Evolutionary conservation across 306 rosid species (phyloP).

Genomic region (Vigna mungo): DNA sequence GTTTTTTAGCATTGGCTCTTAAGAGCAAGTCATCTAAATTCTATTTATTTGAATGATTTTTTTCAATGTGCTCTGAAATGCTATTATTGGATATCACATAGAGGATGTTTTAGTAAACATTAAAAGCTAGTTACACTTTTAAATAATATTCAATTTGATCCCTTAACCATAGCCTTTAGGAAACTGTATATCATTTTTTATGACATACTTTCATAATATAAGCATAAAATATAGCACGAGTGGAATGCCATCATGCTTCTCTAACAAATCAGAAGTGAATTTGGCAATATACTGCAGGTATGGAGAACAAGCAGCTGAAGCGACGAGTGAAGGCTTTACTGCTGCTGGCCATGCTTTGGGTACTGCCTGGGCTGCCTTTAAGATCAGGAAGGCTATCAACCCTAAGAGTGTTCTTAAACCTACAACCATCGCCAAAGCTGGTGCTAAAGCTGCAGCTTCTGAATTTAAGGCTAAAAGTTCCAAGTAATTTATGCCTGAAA

Average conservation of each 20-base stretch:
- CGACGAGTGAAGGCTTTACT: constrained; percentile 77
- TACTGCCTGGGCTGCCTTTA: constrained; percentile 84
- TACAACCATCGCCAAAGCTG: constrained; percentile 72
- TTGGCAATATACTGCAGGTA: constrained; percentile 63
- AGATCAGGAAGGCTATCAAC: constrained; percentile 81
- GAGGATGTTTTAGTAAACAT: neutral
- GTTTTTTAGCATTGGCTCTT: neutral
- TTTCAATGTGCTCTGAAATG: neutral
- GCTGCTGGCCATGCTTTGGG: constrained; percentile 97
- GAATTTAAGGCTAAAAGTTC: constrained; percentile 61
- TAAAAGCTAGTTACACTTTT: neutral
- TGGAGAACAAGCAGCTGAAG: constrained; percentile 88
- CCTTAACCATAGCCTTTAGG: neutral
- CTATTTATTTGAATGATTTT: neutral
- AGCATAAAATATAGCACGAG: neutral
- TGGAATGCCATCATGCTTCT: constrained; percentile 27
- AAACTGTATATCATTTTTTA: constrained; percentile 6
- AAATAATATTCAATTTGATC: neutral
- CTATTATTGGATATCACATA: neutral
- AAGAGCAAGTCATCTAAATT: neutral
- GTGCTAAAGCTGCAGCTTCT: constrained; percentile 74
- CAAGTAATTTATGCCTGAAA: constrained; percentile 49
- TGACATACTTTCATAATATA: constrained; percentile 24
- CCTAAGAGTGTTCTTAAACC: constrained; percentile 82
- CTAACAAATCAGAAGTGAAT: constrained; percentile 29